Conservation (phyloP, 495 filamentous ascomycete species). For the Penicilliopsis zonata region DNA sequence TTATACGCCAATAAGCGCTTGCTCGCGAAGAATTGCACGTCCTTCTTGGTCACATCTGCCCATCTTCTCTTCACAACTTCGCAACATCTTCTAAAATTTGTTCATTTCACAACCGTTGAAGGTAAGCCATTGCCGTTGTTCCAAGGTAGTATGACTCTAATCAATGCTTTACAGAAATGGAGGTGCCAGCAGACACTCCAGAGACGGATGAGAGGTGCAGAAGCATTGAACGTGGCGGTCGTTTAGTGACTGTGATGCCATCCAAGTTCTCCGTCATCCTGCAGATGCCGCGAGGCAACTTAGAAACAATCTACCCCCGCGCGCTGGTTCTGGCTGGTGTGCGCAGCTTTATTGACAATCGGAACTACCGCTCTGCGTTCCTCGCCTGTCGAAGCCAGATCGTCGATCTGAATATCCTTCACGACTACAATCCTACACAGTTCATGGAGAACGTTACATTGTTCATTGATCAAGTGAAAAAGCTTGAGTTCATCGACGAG, state of each 20-base stretch:
- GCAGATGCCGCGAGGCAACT: slow-evolving; percentile 90
- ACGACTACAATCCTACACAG: slow-evolving; percentile 75
- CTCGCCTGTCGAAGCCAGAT: slow-evolving; percentile 79
- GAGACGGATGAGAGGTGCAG: slow-evolving; percentile 87
- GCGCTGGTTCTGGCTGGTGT: slow-evolving; percentile 87
- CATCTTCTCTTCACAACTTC: slow-evolving; percentile 88
- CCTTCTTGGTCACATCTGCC: slow-evolving; percentile 67
- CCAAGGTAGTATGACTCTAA: slow-evolving; percentile 6
- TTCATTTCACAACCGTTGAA: slow-evolving; percentile 60
- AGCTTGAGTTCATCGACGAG: slow-evolving; percentile 75
- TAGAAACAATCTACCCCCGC: slow-evolving; percentile 89
- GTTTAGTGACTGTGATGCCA: slow-evolving; percentile 81
- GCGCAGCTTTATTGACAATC: slow-evolving; percentile 60
- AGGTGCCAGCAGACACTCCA: slow-evolving; percentile 77
- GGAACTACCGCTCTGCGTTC: slow-evolving; percentile 76
- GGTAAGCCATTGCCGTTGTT: slow-evolving; percentile 32
- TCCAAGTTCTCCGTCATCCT: slow-evolving; percentile 69
- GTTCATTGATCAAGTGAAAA: slow-evolving; percentile 81
- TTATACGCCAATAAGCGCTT: slow-evolving; percentile 66
- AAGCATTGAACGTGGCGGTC: slow-evolving; percentile 80
- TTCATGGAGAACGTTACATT: slow-evolving; percentile 64
- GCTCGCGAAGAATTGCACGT: slow-evolving; percentile 78
- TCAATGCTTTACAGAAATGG: slow-evolving; percentile 41
- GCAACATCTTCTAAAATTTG: slow-evolving; percentile 84
- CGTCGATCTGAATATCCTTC: slow-evolving; percentile 97